Evolutionary conservation across 441 rosid species (phyloP).

Genomic region (Eruca vesicaria): DNA sequence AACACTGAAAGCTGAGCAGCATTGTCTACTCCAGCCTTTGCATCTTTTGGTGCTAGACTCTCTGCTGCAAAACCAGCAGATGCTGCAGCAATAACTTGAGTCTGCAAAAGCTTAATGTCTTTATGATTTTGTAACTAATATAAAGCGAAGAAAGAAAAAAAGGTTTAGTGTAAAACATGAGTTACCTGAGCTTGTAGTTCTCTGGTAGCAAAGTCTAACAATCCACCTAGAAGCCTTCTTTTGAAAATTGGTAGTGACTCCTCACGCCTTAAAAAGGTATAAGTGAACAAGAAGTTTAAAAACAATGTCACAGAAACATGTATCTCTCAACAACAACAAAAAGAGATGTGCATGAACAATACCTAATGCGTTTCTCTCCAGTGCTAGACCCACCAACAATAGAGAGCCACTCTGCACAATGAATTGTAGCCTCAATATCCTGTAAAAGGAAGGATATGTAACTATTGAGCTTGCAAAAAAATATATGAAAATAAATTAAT

Average conservation of each 20-base stretch:
- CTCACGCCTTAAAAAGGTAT: conserved; percentile 68
- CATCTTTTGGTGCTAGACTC: too few relatives aligned
- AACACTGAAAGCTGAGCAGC: conserved; percentile 93
- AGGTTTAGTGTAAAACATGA: neutral
- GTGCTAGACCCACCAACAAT: conserved; percentile 85
- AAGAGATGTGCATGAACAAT: conserved; percentile 6
- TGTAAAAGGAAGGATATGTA: conserved; percentile 44
- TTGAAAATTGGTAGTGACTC: conserved; percentile 89
- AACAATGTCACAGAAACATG: neutral
- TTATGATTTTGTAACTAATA: neutral
- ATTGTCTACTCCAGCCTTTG: conserved; percentile 82
- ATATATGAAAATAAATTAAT: neutral
- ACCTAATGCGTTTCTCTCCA: conserved; percentile 91
- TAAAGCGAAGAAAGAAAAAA: too few relatives aligned
- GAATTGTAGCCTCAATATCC: conserved; percentile 76
- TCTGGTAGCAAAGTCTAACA: conserved; percentile 90
- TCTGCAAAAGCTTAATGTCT: conserved; percentile 43
- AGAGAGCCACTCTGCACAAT: too few relatives aligned
- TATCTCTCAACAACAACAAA: neutral
- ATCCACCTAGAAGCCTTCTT: conserved; percentile 90
- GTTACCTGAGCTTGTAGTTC: conserved; percentile 95
- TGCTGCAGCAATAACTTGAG: conserved; percentile 98
- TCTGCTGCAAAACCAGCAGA: conserved; percentile 98
- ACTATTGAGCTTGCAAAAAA: neutral
- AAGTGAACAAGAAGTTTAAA: neutral